These are phyloP conservation scores for Basidiobolus meristosporus DNA, from an alignment of 371 early-diverging fungal genomes.

Conservation along the genomic window DNA sequence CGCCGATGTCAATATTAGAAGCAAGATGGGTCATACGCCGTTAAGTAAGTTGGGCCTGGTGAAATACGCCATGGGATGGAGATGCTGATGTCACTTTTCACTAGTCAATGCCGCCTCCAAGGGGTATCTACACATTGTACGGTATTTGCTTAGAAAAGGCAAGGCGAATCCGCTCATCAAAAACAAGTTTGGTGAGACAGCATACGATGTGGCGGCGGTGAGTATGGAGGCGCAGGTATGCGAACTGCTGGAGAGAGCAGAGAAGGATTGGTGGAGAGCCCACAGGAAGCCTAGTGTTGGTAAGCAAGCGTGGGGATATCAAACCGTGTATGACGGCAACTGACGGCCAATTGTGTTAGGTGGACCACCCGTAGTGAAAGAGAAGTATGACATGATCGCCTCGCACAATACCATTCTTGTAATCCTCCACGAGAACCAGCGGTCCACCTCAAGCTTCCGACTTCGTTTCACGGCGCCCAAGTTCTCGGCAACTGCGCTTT, in stretches of 20 bases:
- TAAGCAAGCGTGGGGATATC: neutral
- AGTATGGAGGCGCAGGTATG: slow-evolving; percentile 49
- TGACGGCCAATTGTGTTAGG: slow-evolving; percentile 1
- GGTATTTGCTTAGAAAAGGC: slow-evolving; percentile 35
- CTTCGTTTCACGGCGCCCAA: slow-evolving; percentile 21
- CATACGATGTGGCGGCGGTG: slow-evolving; percentile 72
- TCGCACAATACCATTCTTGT: slow-evolving; percentile 40
- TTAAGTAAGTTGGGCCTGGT: slow-evolving; percentile 26
- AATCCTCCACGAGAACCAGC: slow-evolving; percentile 47
- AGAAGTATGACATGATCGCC: slow-evolving; percentile 21
- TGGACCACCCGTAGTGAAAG: slow-evolving; percentile 13
- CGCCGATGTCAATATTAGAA: slow-evolving; percentile 37
- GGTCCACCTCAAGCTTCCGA: slow-evolving; percentile 21
- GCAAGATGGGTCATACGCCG: slow-evolving; percentile 50
- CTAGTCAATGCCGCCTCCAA: slow-evolving; percentile 61
- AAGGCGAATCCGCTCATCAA: slow-evolving; percentile 40
- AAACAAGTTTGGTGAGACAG: slow-evolving; percentile 52
- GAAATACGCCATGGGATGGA: neutral
- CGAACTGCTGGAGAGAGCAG: slow-evolving; percentile 38
- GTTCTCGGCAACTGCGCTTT: slow-evolving; percentile 21
- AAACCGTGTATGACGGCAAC: neutral
- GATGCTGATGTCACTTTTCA: neutral
- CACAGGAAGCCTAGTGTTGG: neutral
- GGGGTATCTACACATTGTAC: slow-evolving; percentile 39
- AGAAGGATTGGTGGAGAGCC: slow-evolving; percentile 19